phyloP scores from a whole-genome alignment of 768 basidiomycete species.

The Auricularia sp. region DNA sequence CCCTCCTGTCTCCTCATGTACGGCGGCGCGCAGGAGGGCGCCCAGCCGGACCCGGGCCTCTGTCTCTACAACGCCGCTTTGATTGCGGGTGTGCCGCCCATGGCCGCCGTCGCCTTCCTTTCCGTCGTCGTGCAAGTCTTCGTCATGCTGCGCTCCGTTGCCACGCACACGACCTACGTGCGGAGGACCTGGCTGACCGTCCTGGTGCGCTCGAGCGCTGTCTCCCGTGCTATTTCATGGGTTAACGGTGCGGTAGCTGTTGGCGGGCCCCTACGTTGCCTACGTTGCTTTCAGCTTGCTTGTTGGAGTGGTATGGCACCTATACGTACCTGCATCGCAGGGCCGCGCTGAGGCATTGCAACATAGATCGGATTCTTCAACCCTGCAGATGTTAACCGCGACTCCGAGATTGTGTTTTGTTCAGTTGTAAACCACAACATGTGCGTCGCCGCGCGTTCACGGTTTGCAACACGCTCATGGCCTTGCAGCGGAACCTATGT shows the following conservation, averaged over 20 bases:
- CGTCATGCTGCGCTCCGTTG: neutral
- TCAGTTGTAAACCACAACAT: neutral
- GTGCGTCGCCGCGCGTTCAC: neutral
- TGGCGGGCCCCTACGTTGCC: neutral
- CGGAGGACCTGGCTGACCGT: neutral
- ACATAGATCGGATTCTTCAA: neutral
- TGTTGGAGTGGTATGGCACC: neutral
- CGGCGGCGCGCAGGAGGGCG: neutral
- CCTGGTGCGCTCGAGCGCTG: neutral
- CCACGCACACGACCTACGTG: neutral
- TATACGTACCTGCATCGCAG: neutral
- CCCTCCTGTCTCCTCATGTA: neutral
- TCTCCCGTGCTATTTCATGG: neutral
- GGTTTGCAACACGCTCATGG: neutral
- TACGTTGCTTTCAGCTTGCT: neutral
- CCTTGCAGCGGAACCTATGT: neutral
- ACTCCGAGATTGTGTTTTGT: neutral
- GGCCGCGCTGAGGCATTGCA: neutral
- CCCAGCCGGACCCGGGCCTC: neutral
- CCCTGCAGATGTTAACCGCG: neutral
- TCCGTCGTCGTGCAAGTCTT: neutral
- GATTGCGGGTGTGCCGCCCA: neutral
- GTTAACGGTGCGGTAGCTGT: neutral
- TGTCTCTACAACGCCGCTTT: neutral
- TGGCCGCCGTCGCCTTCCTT: neutral